Evolutionary conservation across 1,284 basidiomycete species (phyloP).

Genomic region (Leccinum griseonigrum): DNA sequence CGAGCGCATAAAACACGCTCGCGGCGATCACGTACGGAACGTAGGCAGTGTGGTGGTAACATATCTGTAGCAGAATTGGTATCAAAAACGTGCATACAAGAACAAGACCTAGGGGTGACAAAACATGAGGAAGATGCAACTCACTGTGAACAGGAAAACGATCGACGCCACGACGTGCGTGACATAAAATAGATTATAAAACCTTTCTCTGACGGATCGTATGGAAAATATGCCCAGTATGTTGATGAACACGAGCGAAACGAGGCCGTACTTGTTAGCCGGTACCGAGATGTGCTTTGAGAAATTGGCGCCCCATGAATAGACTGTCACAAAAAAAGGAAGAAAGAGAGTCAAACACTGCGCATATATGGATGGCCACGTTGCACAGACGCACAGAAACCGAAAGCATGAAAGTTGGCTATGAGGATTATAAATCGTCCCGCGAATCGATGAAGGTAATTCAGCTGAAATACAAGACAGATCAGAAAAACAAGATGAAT

Average conservation of each 20-base stretch:
- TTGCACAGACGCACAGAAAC: slow-evolving; percentile 47
- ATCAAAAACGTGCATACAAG: slow-evolving; percentile 6
- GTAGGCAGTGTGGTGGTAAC: slow-evolving; percentile 42
- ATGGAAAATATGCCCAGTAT: slow-evolving; percentile 53
- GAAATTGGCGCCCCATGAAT: slow-evolving; percentile 55
- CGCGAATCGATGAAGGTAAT: slow-evolving; percentile 75
- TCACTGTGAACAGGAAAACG: slow-evolving; percentile 48
- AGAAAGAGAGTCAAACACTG: not conserved
- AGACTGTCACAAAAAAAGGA: slow-evolving; percentile 44
- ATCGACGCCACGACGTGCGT: slow-evolving; percentile 48
- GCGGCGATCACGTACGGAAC: slow-evolving; percentile 52
- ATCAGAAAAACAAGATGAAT: slow-evolving; percentile 3
- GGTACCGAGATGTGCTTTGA: slow-evolving; percentile 33
- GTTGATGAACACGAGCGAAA: slow-evolving; percentile 50
- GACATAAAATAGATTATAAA: slow-evolving; percentile 55
- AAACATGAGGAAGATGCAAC: slow-evolving; percentile 20
- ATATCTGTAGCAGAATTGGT: slow-evolving; percentile 32
- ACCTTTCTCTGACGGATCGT: slow-evolving; percentile 45
- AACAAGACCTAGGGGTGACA: not conserved
- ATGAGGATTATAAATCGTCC: slow-evolving; percentile 61
- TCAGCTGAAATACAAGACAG: slow-evolving; percentile 47
- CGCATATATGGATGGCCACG: not conserved
- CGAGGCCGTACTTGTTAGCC: slow-evolving; percentile 46
- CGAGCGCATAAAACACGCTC: slow-evolving; percentile 62
- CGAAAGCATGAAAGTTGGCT: slow-evolving; percentile 66